A percentile compares a stretch with the other conserved stretches of the same genome.
phyloP scores from a whole-genome alignment of 176 grass and related monocot genomes.

The bread wheat (Triticum aestivum) region DNA sequence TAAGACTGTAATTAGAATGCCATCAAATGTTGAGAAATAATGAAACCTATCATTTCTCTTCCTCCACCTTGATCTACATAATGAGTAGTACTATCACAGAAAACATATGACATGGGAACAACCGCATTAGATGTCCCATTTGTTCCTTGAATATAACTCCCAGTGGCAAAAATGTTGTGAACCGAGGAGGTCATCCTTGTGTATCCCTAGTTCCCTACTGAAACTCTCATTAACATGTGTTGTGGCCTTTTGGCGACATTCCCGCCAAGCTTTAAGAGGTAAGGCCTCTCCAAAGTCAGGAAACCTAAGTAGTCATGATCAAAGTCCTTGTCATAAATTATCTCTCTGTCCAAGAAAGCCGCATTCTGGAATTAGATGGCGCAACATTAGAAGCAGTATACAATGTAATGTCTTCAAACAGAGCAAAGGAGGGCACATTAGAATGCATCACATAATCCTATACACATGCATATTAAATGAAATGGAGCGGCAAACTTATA shows the following conservation, averaged over 20 bases:
- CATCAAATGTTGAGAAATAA: not conserved
- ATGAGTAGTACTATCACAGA: too few species aligned
- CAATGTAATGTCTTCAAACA: not conserved
- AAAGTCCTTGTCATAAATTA: slow-evolving; percentile 79
- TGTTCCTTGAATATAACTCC: slow-evolving; percentile 79
- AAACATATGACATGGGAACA: too few species aligned
- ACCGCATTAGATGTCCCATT: too few species aligned
- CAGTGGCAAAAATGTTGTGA: slow-evolving; percentile 83
- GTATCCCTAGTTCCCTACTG: slow-evolving; percentile 57
- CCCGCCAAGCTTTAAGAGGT: slow-evolving; percentile 66
- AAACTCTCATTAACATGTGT: slow-evolving; percentile 97
- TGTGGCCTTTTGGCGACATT: not conserved
- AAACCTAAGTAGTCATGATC: slow-evolving; percentile 98
- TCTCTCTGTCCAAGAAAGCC: too few species aligned
- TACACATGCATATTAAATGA: not conserved
- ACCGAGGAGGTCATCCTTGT: slow-evolving; percentile 84
- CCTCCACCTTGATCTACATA: slow-evolving; percentile 94
- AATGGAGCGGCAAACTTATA: slow-evolving; percentile 12
- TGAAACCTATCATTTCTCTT: slow-evolving; percentile 71
- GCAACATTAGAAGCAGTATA: too few species aligned
- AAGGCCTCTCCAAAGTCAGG: slow-evolving; percentile 90
- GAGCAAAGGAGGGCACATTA: not conserved
- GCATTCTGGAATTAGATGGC: too few species aligned
- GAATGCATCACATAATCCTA: not conserved
- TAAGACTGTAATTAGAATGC: not conserved